Conservation (phyloP, 805 yeast genomes). For the Kodamaea lidongshanica region DNA sequence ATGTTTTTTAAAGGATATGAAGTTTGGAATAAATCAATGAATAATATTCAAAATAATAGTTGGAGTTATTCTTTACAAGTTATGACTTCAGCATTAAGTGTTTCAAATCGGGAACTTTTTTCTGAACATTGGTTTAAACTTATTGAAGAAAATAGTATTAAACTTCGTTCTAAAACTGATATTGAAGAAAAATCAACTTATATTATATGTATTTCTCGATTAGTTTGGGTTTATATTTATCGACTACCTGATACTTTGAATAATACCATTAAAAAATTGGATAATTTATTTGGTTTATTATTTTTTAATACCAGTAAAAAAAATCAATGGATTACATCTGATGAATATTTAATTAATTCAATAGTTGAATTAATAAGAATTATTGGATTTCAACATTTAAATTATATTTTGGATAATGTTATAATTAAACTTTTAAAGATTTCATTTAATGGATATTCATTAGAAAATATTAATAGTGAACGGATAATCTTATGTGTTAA, state of each 20-base stretch:
- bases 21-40: slow-evolving; percentile 29
- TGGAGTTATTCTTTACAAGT: slow-evolving; percentile 69
- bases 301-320: slow-evolving; percentile 49
- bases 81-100: slow-evolving; percentile 69
- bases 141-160: slow-evolving; percentile 55
- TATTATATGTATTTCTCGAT: slow-evolving; percentile 61
- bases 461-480: slow-evolving; percentile 67
- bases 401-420: slow-evolving; percentile 72
- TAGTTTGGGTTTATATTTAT: slow-evolving; percentile 85
- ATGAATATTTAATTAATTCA: slow-evolving; percentile 54
- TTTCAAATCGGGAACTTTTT: slow-evolving; percentile 73
- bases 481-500: slow-evolving; percentile 61
- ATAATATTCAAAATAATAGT: slow-evolving; percentile 12
- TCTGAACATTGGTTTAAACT: slow-evolving; percentile 63
- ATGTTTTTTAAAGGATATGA: slow-evolving; percentile 48
- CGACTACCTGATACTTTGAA: slow-evolving; percentile 85
- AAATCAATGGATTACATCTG: slow-evolving; percentile 72
- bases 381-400: slow-evolving; percentile 72
- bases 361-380: slow-evolving; percentile 70
- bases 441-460: slow-evolving; percentile 49
- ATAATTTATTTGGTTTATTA: slow-evolving; percentile 50
- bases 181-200: slow-evolving; percentile 47
- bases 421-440: slow-evolving; percentile 61
- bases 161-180: slow-evolving; percentile 58
- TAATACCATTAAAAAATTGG: slow-evolving; percentile 76